A percentile compares a stretch with the other conserved stretches of the same genome.
phyloP scores from a whole-genome alignment of 768 basidiomycete species.

The Grammothele lineata region DNA sequence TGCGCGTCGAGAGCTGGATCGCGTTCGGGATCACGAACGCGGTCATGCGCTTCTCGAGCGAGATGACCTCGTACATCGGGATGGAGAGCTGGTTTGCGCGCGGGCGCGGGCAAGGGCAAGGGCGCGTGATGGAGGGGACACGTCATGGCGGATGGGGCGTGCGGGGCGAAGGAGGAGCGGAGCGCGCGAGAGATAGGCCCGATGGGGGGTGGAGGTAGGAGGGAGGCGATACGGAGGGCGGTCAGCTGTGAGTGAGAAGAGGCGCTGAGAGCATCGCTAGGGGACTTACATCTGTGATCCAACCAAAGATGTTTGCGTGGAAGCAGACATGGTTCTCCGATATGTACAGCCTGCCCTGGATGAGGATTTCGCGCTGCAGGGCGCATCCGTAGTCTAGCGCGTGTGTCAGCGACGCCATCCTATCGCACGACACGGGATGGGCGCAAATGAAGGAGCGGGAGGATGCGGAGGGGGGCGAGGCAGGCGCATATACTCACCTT shows the following conservation, averaged over 20 bases:
- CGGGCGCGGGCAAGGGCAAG: too few species aligned
- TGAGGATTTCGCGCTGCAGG: conserved; percentile 90
- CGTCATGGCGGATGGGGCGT: conserved; percentile 1
- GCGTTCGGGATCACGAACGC: conserved; percentile 97
- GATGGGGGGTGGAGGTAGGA: neutral
- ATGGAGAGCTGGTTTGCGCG: conserved; percentile 67
- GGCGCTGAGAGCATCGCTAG: neutral
- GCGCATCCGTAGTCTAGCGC: conserved; percentile 93
- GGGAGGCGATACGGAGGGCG: too few species aligned
- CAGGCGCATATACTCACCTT: conserved; percentile 56
- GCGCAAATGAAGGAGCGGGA: too few species aligned
- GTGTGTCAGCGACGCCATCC: neutral
- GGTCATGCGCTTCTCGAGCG: conserved; percentile 95
- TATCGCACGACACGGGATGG: neutral
- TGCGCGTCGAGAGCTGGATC: conserved; percentile 81
- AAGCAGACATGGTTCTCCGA: conserved; percentile 99
- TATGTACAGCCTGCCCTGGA: conserved; percentile 94
- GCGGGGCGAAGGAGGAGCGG: neutral
- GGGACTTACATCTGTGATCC: conserved; percentile 87
- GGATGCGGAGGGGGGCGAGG: neutral
- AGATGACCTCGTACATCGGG: conserved; percentile 81
- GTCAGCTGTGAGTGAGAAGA: too few species aligned
- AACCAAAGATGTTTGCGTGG: conserved; percentile 98
- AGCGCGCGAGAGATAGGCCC: neutral
- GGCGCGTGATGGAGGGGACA: conserved; percentile 13